Conservation (phyloP, 768 basidiomycete genomes). For the Lactifluus subvellereus region DNA sequence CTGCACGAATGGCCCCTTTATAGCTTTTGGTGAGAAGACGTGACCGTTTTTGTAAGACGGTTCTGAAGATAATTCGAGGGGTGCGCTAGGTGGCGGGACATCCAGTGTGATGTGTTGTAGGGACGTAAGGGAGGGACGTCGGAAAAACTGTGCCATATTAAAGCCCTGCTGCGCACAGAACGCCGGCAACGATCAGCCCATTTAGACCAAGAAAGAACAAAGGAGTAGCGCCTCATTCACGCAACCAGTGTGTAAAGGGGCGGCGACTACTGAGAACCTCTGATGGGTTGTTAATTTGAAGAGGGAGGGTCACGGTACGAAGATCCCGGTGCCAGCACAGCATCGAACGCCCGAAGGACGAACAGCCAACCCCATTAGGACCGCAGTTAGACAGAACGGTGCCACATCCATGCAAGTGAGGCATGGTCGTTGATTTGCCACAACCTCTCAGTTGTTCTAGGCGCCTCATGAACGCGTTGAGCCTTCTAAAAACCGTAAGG, state of each 20-base stretch:
- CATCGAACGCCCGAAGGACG: constrained; percentile 1
- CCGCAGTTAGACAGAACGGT: background rate
- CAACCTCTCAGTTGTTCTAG: background rate
- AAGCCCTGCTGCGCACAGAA: background rate
- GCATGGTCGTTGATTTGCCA: background rate
- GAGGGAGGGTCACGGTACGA: background rate
- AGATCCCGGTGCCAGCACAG: background rate
- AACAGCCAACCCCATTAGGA: background rate
- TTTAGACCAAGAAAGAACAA: background rate
- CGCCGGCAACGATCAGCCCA: background rate
- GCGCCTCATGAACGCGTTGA: background rate
- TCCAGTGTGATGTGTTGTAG: background rate
- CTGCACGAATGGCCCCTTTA: background rate
- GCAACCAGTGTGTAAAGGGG: background rate
- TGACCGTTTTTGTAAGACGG: background rate
- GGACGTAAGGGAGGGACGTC: too few relatives aligned
- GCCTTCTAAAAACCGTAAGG: background rate
- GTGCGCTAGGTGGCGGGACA: background rate
- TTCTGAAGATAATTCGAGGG: background rate
- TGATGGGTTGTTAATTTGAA: background rate
- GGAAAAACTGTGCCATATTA: background rate
- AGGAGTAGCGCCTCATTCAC: background rate
- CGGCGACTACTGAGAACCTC: background rate
- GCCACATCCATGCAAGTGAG: background rate
- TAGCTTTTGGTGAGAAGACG: background rate